Evolutionary conservation across 352 stramenopile species (phyloP).

Genomic region (Pilasporangium apinafurcum): DNA sequence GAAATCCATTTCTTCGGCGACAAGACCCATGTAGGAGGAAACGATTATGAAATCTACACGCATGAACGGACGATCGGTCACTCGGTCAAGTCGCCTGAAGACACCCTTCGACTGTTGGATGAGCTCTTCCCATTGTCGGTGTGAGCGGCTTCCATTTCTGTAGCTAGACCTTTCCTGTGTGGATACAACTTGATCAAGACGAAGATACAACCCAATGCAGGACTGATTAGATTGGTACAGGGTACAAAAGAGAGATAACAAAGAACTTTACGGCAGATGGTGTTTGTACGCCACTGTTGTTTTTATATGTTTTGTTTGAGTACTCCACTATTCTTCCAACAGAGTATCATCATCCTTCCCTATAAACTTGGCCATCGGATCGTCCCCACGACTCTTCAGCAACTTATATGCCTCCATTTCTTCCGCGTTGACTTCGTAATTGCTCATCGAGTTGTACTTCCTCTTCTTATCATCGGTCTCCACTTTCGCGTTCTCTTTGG

Average conservation of each 20-base stretch:
- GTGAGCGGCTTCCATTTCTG: constrained; percentile 7
- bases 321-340: constrained; percentile 21
- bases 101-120: constrained; percentile 96
- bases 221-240: too few species aligned
- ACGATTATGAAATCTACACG: constrained; percentile 99
- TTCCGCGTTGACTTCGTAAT: constrained; percentile 90
- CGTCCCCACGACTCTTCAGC: constrained; percentile 79
- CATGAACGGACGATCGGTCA: constrained; percentile 96
- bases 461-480: constrained; percentile 82
- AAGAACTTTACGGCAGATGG: neutral
- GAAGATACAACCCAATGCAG: too few species aligned
- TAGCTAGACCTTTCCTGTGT: neutral
- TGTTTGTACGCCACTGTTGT: constrained; percentile 10
- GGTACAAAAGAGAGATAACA: constrained; percentile 1
- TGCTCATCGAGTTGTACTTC: constrained; percentile 93
- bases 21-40: constrained; percentile 98
- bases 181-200: too few species aligned
- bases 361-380: constrained; percentile 94
- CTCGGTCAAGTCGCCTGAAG: constrained; percentile 93
- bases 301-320: constrained; percentile 19
- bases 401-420: constrained; percentile 96
- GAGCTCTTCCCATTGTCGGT: constrained; percentile 91
- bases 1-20: constrained; percentile 99
- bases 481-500: constrained; percentile 50
- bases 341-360: constrained; percentile 37